A percentile compares a stretch with the other conserved stretches of the same genome.
Conservation (phyloP, 495 filamentous ascomycete genomes). For the Melanomma pulvis-pyrius region DNA sequence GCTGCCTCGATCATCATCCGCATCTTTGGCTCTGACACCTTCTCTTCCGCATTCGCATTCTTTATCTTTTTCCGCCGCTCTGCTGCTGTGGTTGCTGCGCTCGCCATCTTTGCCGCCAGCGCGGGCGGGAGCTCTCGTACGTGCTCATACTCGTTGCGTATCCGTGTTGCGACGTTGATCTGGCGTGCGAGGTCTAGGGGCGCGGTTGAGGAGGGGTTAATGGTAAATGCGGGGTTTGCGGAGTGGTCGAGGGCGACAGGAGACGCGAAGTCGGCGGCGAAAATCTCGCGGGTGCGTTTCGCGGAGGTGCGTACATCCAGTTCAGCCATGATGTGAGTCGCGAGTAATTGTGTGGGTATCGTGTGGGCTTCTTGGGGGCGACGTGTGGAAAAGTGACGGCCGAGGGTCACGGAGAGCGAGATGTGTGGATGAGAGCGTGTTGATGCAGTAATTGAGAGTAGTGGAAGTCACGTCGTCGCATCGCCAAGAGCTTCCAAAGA, state of each 20-base stretch:
- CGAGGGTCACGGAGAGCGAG: too few species aligned
- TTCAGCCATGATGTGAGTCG: background rate
- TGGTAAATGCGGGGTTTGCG: slow-evolving; percentile 44
- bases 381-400: too few species aligned
- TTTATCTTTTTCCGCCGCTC: slow-evolving; percentile 63
- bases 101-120: slow-evolving; percentile 81
- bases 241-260: slow-evolving; percentile 36
- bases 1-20: slow-evolving; percentile 74
- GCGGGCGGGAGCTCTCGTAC: slow-evolving; percentile 81
- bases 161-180: slow-evolving; percentile 61
- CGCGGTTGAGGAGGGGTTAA: slow-evolving; percentile 56
- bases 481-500: background rate
- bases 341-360: background rate
- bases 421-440: background rate
- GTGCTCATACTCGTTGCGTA: slow-evolving; percentile 78
- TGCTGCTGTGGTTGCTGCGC: slow-evolving; percentile 59
- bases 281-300: slow-evolving; percentile 66
- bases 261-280: slow-evolving; percentile 48
- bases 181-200: slow-evolving; percentile 50
- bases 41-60: slow-evolving; percentile 46
- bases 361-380: too few species aligned
- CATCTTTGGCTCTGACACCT: slow-evolving; percentile 59
- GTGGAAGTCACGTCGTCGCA: background rate
- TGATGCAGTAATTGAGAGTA: background rate
- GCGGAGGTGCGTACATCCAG: slow-evolving; percentile 57